phyloP scores from a whole-genome alignment of 2,329 filamentous ascomycete genomes.

The Diatrype stigma region DNA sequence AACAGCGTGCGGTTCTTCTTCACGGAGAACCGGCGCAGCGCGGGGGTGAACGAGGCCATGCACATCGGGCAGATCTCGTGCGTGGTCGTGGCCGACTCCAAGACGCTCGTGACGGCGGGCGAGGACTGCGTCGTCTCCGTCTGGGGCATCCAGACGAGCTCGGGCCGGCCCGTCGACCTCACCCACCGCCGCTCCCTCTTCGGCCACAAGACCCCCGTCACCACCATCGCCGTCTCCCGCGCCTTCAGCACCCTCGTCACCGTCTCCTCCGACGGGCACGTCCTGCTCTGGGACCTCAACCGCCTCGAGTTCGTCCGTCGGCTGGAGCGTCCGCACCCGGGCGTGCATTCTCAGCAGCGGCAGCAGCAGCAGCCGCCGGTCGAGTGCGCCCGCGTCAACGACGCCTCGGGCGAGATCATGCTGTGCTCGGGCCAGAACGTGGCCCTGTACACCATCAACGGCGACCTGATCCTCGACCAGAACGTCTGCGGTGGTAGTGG shows the following conservation, averaged over 20 bases:
- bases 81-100: constrained; percentile 81
- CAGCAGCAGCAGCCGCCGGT: constrained; percentile 42
- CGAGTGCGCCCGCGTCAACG: constrained; percentile 82
- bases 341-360: too few relatives aligned
- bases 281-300: constrained; percentile 93
- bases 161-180: constrained; percentile 70
- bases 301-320: constrained; percentile 79
- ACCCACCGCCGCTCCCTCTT: constrained; percentile 77
- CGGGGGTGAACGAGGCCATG: constrained; percentile 89
- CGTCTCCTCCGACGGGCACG: constrained; percentile 73
- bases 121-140: constrained; percentile 89
- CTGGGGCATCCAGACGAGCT: constrained; percentile 64
- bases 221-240: constrained; percentile 76
- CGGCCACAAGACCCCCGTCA: constrained; percentile 82
- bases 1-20: constrained; percentile 89
- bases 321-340: constrained; percentile 54
- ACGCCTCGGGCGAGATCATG: constrained; percentile 84
- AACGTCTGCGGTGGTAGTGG: constrained; percentile 74
- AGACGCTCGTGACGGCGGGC: constrained; percentile 85
- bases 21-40: constrained; percentile 72
- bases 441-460: constrained; percentile 82
- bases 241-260: constrained; percentile 87
- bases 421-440: constrained; percentile 74
- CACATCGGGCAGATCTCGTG: constrained; percentile 87
- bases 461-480: constrained; percentile 75